Base-by-base conservation (phyloP, 805 yeast genomes). In the Candida maesae region DNA sequence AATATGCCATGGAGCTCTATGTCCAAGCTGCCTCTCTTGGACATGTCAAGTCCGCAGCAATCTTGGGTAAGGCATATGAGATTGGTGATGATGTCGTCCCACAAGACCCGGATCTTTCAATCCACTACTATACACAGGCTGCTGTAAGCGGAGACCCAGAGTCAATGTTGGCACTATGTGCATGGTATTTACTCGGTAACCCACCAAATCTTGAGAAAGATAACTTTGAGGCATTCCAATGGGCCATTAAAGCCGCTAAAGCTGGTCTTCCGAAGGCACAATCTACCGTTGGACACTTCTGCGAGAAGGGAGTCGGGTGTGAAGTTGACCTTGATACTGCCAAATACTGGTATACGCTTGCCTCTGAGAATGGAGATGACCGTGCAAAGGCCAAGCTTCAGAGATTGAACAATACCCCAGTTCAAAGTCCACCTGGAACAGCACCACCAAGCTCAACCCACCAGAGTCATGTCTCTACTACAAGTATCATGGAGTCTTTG, bases 121-220 rank as follows among this genome's bases (percentile, higher is more conserved):
- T 93, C 33, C 97, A 93, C 60, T 91, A 90, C 60, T 91, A 87
- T 61, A 89, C 95, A 0, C 80, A 84, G 49, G 96, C 96, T 0
- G 96, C 98, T 0, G 61, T 81, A 23, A 81, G 81, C 4, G 96
- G 96, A 6, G 95, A 93, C 60, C 75, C 95, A 1, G 80, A 76
- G 35, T 82, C 95, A 10, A 93, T 91, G 95, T 70, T 91, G 55
- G 90, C 95, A 2, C 70, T 91, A 67, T 90, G 97, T 61, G 96
- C 97, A 2, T 93, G 98, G 97, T 93, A 91, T 60, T 70, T 91
- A 62, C 83, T 88, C 20, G 99, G 99, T 0, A 81, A 86, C 25
- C 90, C 84, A 25, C 90, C 93, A n/a, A 76, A 76, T 34, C 71
- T 93, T 52, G 81, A 80, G 8, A 76, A 76, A 47, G 91, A 90